Evolutionary conservation across 495 filamentous ascomycete species (phyloP), one percentile per base, ranked within the genome.

Genomic region (Friedmanniomyces simplex): DNA sequence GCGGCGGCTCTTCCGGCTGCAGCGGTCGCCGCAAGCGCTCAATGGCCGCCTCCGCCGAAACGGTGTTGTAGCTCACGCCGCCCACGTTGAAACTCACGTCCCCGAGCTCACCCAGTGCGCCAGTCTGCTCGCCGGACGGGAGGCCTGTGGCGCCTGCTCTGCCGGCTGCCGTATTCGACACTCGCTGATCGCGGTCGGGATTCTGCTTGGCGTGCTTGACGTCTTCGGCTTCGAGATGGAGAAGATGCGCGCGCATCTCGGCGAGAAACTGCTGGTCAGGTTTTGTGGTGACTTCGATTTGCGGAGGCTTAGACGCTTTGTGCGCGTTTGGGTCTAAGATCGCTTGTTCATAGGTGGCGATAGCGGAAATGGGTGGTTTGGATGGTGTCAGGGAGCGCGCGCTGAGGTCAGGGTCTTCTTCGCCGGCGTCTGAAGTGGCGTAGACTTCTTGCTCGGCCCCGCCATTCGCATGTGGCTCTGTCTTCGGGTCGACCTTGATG

Each of bases 31-130:
- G 55, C 21, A 63, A 26, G 2, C 57, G 43, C 57, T 63, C 57
- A 18, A 63, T 63, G 10, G 52, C 61, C 43, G 56, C 61, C 18
- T 56, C 56, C 8, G 61, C 61, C 12, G 55, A 24, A 1, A 51
- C 36, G 28, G 60, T 50, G 52, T 63, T 63, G 36, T 63, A 63
- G 25, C 10, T 36, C 1, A 63, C 61, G 18, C 61, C 61, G 14
- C 61, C 61, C 1, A 63, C 61, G 43, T 63, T 63, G 57, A 63
- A 63, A 16, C 24, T 32, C 5, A 63, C 61, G 26, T 56, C 61
- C 7, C 61, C 61, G 4, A 63, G 47, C 3, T 54, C 48, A 22
- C 45, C 22, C 13, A 63, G 48, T 1, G 61, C 61, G 24, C 57
- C 57, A 8, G 34, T 57, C n/a, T 34, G 62, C 0, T 57, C 56